phyloP scores from a whole-genome alignment of 208 protist species.

The Endotrypanum monterogeii region DNA sequence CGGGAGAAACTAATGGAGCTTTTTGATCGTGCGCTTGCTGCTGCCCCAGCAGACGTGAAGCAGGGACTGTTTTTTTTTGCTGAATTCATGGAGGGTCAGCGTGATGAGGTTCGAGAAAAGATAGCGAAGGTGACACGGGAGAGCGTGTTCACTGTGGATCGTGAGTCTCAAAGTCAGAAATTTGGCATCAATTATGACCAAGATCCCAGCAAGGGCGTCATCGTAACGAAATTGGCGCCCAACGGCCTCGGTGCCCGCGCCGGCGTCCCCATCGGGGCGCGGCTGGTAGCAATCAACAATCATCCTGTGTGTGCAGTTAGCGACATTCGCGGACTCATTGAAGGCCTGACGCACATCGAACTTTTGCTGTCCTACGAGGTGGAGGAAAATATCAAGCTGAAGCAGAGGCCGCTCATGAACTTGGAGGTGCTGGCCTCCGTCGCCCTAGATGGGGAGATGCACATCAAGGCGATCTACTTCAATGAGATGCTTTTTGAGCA shows the following conservation, averaged over 20 bases:
- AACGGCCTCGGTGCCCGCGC: constrained; percentile 71
- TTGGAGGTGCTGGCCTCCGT: constrained; percentile 71
- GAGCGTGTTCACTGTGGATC: constrained; percentile 57
- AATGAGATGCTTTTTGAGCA: constrained; percentile 84
- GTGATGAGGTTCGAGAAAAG: constrained; percentile 53
- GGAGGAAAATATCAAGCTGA: constrained; percentile 45
- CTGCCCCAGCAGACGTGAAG: constrained; percentile 78
- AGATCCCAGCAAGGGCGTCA: constrained; percentile 56
- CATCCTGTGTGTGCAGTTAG: constrained; percentile 55
- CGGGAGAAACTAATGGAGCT: constrained; percentile 66
- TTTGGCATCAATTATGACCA: constrained; percentile 93
- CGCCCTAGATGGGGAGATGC: constrained; percentile 77
- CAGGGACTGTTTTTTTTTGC: constrained; percentile 82
- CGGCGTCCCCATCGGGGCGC: constrained; percentile 69
- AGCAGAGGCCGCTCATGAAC: constrained; percentile 71
- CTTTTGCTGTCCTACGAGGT: constrained; percentile 61
- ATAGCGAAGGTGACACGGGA: constrained; percentile 49
- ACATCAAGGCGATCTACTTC: constrained; percentile 90
- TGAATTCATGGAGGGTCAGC: constrained; percentile 87
- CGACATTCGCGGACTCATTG: constrained; percentile 82
- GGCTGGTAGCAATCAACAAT: constrained; percentile 79
- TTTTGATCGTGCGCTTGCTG: constrained; percentile 64
- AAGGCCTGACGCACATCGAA: constrained; percentile 68
- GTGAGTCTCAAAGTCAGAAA: constrained; percentile 55
- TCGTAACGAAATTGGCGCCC: constrained; percentile 84